These are phyloP conservation scores for Ascobolus immersus DNA, from an alignment of 495 filamentous ascomycete genomes.

Conservation along the genomic window DNA sequence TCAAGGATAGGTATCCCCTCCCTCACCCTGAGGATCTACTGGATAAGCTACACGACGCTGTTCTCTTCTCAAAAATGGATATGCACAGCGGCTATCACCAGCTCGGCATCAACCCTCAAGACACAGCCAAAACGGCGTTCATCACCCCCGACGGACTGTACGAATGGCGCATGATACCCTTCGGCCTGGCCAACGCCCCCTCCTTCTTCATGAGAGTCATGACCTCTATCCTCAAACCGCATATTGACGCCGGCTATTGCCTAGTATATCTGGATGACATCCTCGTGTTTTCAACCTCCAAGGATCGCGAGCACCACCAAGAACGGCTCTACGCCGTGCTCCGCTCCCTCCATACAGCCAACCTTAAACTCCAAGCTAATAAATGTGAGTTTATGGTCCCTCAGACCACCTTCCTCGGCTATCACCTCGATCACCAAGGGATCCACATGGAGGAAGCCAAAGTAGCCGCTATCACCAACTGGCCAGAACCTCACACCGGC, in stretches of 20 bases:
- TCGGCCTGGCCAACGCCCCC: constrained; percentile 8
- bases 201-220: constrained; percentile 15
- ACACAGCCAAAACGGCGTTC: constrained; percentile 17
- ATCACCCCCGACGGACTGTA: background rate
- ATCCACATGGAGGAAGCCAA: too few species aligned
- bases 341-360: too few species aligned
- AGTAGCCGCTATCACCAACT: too few species aligned
- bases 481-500: too few species aligned
- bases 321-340: too few species aligned
- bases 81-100: constrained; percentile 1
- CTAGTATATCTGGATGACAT: constrained; percentile 2
- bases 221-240: constrained; percentile 10
- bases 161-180: constrained; percentile 6
- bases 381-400: too few species aligned
- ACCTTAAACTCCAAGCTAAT: too few species aligned
- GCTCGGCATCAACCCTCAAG: constrained; percentile 11
- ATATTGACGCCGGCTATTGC: background rate
- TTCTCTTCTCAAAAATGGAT: constrained; percentile 4
- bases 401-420: too few species aligned
- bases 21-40: constrained; percentile 22
- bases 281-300: background rate
- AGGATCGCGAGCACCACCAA: background rate
- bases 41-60: constrained; percentile 10
- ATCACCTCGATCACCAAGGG: too few species aligned
- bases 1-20: constrained; percentile 22